Conservation (phyloP, 2,329 filamentous ascomycete genomes). For the Aspergillus intermedius region DNA sequence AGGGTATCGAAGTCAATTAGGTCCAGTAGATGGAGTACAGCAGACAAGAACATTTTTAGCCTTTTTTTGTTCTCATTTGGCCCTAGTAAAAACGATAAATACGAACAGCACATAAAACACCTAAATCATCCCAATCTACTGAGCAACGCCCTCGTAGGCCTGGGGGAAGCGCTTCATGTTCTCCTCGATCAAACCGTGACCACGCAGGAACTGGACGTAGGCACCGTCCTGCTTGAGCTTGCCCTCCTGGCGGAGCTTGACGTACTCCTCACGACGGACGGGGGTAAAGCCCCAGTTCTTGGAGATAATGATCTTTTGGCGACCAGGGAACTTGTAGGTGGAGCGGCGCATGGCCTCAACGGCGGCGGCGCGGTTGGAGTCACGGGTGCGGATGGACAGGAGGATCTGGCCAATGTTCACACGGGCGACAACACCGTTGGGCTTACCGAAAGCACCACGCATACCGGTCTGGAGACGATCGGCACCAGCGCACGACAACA, state of each 20-base stretch:
- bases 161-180: slow-evolving; percentile 96
- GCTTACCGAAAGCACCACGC: slow-evolving; percentile 99
- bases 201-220: slow-evolving; percentile 98
- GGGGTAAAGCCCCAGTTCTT: slow-evolving; percentile 99
- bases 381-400: slow-evolving; percentile 93
- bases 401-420: slow-evolving; percentile 99
- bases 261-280: slow-evolving; percentile 94
- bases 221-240: slow-evolving; percentile 95
- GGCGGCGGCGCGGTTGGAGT: slow-evolving; percentile 82
- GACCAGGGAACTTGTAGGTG: slow-evolving; percentile 99
- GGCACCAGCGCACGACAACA: slow-evolving; percentile 99
- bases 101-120: slow-evolving; percentile 18
- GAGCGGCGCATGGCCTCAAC: slow-evolving; percentile 98
- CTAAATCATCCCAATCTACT: slow-evolving; percentile 31
- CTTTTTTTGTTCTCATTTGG: neutral
- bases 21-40: neutral
- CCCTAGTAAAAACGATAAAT: slow-evolving; percentile 7
- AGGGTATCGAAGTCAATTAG: no score
- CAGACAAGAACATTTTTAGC: neutral
- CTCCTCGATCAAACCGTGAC: slow-evolving; percentile 75
- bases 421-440: slow-evolving; percentile 96
- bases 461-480: slow-evolving; percentile 99
- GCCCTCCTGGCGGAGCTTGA: slow-evolving; percentile 88
- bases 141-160: slow-evolving; percentile 54
- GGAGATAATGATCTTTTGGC: slow-evolving; percentile 99